Evolutionary conservation across 768 basidiomycete species (phyloP).

Genomic region (Rhizopogon salebrosus): DNA sequence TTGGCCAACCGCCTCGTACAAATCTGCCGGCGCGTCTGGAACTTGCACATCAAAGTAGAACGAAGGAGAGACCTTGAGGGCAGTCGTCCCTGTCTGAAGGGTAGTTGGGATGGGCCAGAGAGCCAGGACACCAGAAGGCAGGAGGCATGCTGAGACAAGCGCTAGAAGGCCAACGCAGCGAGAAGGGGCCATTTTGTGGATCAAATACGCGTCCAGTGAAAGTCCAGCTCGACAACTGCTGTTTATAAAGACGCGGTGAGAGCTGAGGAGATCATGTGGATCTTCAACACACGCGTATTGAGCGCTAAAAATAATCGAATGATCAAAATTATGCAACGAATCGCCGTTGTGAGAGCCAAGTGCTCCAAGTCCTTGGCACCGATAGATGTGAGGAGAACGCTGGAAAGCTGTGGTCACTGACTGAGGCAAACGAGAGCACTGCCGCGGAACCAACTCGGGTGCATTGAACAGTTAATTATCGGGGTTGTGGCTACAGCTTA

Average conservation of each 20-base stretch:
- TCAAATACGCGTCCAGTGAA: neutral
- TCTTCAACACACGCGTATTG: neutral
- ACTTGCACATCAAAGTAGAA: conserved; percentile 27
- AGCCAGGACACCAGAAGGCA: conserved; percentile 7
- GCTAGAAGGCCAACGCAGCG: conserved; percentile 5
- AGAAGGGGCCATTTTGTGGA: conserved; percentile 2
- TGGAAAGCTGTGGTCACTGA: neutral
- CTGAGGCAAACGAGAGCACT: no score
- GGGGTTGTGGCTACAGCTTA: no score
- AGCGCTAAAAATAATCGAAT: neutral
- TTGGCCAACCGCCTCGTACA: conserved; percentile 28
- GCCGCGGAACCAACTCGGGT: no score
- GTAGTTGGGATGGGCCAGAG: conserved; percentile 30
- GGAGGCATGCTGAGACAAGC: conserved; percentile 6
- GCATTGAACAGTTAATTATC: no score
- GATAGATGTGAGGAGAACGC: neutral
- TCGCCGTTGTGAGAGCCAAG: conserved; percentile 4
- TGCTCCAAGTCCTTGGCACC: neutral
- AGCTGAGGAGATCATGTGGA: neutral
- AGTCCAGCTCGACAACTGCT: neutral
- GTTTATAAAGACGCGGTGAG: neutral
- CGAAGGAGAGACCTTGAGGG: conserved; percentile 17
- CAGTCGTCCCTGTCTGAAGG: conserved; percentile 20
- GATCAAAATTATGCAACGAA: neutral
- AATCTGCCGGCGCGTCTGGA: conserved; percentile 24